Evolutionary conservation across 1,284 basidiomycete genomes (phyloP), one percentile per base, ranked within the genome.

Genomic region (Ustilago lituana): DNA sequence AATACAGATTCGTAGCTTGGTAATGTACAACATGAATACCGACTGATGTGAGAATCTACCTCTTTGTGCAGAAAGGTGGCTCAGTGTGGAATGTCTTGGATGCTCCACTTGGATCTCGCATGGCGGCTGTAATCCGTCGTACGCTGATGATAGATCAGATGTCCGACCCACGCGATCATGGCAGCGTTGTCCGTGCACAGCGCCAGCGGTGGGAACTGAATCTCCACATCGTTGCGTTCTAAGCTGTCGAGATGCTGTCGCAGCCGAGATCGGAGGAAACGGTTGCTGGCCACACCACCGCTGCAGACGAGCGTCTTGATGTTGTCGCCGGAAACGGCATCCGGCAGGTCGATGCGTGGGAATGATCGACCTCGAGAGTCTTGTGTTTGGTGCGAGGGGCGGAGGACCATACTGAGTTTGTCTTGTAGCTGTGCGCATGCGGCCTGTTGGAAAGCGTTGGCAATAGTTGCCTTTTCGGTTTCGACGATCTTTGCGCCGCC

Each of bases 131-230:
- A 56, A 31, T 77, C 77, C 15, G 27, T 32, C 1, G 75, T 78
- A 4, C 73, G 53, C 5, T 68, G 54, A 2, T 53, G 22, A 45
- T 58, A 77, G 44, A 69, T 55, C 17, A 78, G 41, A 36, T 76
- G 73, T 4, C 63, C 80, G 4, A 62, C 64, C 64, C 77, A 78
- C 0, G 79, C 80, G 40, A 82, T 79, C 80, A 82, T 82, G 1
- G 74, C 79, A 0, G 80, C 80, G 37, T 82, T 82, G 53, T 81
- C 77, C 1, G 77, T 76, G 49, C 78, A 80, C 31, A 80, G 51
- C 5, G 61, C 54, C 1, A 76, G 48, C n/a, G 80, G 80, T 0
- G 80, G 79, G 55, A 80, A 80, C 26, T 64, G 46, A 14, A 79
- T 49, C 10, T 46, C 9, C 1, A 73, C 69, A 23, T 79, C 75